A percentile compares a stretch with the other conserved stretches of the same genome.
Conservation (phyloP, 306 rosid genomes). For the Corylus avellana region DNA sequence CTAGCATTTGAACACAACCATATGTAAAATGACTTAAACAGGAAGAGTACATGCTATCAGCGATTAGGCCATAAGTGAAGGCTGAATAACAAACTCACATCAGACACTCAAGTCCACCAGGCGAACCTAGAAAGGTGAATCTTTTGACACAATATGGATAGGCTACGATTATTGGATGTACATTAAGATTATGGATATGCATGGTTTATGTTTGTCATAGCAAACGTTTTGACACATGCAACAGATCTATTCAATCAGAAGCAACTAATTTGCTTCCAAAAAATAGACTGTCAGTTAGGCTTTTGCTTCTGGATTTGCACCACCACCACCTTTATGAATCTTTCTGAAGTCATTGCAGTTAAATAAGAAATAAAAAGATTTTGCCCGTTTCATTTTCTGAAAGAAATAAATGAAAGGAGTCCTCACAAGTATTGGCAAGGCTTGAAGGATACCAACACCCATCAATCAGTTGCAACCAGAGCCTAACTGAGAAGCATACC, state of each 20-base stretch:
- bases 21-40: conserved; percentile 1
- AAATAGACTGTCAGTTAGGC: conserved; percentile 11
- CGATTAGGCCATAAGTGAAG: conserved; percentile 21
- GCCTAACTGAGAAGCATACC: conserved; percentile 91
- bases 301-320: background rate
- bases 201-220: conserved; percentile 19
- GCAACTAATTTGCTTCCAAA: conserved; percentile 4
- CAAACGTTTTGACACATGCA: conserved; percentile 5
- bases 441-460: conserved; percentile 45
- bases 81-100: conserved; percentile 6
- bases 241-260: conserved; percentile 17
- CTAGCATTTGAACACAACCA: background rate
- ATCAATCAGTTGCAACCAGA: conserved; percentile 43
- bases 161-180: conserved; percentile 20
- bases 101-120: background rate
- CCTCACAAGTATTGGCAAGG: conserved; percentile 36
- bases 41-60: conserved; percentile 5
- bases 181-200: conserved; percentile 1
- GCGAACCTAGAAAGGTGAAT: conserved; percentile 9
- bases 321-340: background rate
- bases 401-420: conserved; percentile 19
- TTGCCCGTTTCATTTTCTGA: conserved; percentile 20
- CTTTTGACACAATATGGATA: conserved; percentile 11
- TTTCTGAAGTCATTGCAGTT: conserved; percentile 20
- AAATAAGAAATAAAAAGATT: conserved; percentile 11